Conservation (phyloP, 495 filamentous ascomycete genomes). For the Penicillium dipodomyicola region DNA sequence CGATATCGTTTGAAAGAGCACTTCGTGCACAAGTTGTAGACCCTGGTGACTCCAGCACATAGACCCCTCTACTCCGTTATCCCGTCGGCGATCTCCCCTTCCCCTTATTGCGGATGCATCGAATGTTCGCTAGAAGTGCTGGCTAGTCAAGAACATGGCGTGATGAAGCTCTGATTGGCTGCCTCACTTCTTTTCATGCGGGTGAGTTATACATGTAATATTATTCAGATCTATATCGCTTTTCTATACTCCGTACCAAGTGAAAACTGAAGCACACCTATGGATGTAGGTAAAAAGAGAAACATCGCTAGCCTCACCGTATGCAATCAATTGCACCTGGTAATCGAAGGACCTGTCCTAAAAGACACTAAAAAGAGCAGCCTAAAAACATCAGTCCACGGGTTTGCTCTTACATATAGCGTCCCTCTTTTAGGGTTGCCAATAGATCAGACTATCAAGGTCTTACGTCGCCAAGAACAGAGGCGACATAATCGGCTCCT, state of each 20-base stretch:
- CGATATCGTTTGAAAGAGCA: not conserved
- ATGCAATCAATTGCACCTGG: not conserved
- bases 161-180: constrained; percentile 3
- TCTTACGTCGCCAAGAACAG: too few species aligned
- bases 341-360: not conserved
- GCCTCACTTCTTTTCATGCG: constrained; percentile 3
- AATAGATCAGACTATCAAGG: too few species aligned
- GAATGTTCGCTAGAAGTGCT: constrained; percentile 7
- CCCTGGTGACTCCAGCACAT: not conserved
- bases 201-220: not conserved
- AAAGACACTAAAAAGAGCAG: too few species aligned
- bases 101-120: constrained; percentile 5
- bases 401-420: too few species aligned
- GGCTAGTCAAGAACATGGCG: not conserved
- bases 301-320: not conserved
- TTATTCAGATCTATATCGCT: not conserved
- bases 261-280: not conserved
- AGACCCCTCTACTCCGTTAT: not conserved
- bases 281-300: not conserved
- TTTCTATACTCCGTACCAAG: not conserved
- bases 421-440: too few species aligned
- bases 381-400: too few species aligned
- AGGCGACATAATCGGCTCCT: too few species aligned
- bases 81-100: not conserved
- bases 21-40: not conserved